Evolutionary conservation across 2,329 filamentous ascomycete genomes (phyloP).

Genomic region (Zasmidium angulare): DNA sequence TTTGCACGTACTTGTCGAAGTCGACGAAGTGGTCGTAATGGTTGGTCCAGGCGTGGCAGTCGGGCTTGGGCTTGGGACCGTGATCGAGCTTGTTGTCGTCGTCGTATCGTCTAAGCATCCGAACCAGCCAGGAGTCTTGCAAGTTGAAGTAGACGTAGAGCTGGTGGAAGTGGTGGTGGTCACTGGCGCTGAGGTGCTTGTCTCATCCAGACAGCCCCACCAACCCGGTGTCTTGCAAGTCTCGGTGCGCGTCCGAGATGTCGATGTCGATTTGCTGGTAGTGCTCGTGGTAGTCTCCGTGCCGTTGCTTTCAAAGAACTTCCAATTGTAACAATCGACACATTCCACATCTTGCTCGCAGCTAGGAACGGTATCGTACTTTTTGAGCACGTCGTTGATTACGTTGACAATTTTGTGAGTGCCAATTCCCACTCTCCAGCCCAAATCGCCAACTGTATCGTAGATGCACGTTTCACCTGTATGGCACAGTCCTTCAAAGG

Average conservation of each 20-base stretch:
- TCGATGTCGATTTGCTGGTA: conserved; percentile 58
- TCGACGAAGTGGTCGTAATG: conserved; percentile 45
- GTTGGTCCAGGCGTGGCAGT: conserved; percentile 25
- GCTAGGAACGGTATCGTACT: conserved; percentile 76
- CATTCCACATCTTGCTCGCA: conserved; percentile 76
- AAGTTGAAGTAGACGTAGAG: conserved; percentile 51
- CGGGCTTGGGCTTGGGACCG: too few species aligned
- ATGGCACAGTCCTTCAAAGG: conserved; percentile 90
- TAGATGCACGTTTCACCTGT: conserved; percentile 85
- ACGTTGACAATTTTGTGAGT: conserved; percentile 89
- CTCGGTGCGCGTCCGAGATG: conserved; percentile 70
- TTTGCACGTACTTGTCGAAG: conserved; percentile 79
- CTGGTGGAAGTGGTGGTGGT: conserved; percentile 41
- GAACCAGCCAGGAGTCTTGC: conserved; percentile 65
- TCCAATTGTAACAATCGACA: conserved; percentile 88
- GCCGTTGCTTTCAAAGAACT: conserved; percentile 90
- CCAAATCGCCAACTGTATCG: conserved; percentile 86
- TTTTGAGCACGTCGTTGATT: conserved; percentile 81
- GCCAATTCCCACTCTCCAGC: conserved; percentile 86
- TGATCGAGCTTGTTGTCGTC: conserved; percentile 34
- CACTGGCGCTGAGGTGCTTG: conserved; percentile 42
- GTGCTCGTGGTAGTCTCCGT: conserved; percentile 68
- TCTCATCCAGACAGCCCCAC: conserved; percentile 76
- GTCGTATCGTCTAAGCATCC: conserved; percentile 60
- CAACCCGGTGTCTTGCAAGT: conserved; percentile 91